phyloP scores from a whole-genome alignment of 2,329 filamentous ascomycete species.

The Phoma sp. region DNA sequence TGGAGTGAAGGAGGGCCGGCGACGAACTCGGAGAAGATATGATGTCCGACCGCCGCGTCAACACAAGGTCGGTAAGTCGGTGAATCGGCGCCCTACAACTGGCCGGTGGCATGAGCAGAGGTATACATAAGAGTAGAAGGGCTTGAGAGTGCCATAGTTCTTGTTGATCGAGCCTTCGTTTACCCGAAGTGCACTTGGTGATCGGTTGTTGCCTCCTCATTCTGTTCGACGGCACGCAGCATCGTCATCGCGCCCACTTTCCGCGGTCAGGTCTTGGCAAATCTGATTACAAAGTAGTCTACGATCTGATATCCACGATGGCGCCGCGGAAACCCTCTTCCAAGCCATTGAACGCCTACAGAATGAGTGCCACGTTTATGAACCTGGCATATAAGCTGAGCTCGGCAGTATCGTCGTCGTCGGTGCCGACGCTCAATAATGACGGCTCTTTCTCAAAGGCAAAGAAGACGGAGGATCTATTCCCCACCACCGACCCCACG shows the following conservation, averaged over 20 bases:
- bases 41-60: conserved; percentile 9
- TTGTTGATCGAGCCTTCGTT: too few relatives aligned
- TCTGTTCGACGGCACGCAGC: not conserved
- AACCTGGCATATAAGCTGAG: conserved; percentile 48
- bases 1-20: not conserved
- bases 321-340: conserved; percentile 23
- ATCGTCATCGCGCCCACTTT: conserved; percentile 34
- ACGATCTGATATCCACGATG: conserved; percentile 22
- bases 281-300: conserved; percentile 38
- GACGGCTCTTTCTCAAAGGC: conserved; percentile 56
- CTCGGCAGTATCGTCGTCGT: conserved; percentile 38
- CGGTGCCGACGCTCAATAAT: conserved; percentile 38
- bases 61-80: too few relatives aligned
- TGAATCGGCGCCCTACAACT: not conserved
- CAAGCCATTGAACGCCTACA: conserved; percentile 42
- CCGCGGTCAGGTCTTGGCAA: conserved; percentile 37
- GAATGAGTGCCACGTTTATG: conserved; percentile 45
- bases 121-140: not conserved
- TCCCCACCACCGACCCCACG: conserved; percentile 74
- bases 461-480: conserved; percentile 62
- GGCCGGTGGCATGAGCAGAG: conserved; percentile 2
- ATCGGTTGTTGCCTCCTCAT: not conserved
- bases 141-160: too few relatives aligned
- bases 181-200: not conserved
- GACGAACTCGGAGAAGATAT: conserved; percentile 11